phyloP scores from a whole-genome alignment of 768 basidiomycete genomes.

The Trametes maxima region DNA sequence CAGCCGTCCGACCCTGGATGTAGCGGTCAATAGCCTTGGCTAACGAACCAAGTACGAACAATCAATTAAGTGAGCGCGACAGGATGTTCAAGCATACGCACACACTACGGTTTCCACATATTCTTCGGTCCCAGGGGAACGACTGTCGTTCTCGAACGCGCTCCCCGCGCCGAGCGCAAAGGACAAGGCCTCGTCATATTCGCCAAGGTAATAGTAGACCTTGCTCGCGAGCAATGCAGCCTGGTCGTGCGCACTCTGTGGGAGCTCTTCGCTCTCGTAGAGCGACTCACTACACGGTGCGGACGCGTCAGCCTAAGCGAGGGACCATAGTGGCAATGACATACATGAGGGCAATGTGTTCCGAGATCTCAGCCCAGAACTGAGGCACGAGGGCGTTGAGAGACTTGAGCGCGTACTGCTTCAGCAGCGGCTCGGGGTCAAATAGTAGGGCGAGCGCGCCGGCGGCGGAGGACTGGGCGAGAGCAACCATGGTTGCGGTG shows the following conservation, averaged over 20 bases:
- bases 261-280: constrained; percentile 81
- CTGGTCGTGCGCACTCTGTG: constrained; percentile 71
- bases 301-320: constrained; percentile 9
- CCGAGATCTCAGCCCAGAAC: constrained; percentile 99
- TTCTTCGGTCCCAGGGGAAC: constrained; percentile 68
- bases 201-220: constrained; percentile 95
- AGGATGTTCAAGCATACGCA: constrained; percentile 47
- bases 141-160: constrained; percentile 79
- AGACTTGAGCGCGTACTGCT: constrained; percentile 87
- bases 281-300: constrained; percentile 72
- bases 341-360: constrained; percentile 87
- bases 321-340: constrained; percentile 33
- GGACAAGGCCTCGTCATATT: constrained; percentile 92
- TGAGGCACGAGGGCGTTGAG: constrained; percentile 85
- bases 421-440: constrained; percentile 85
- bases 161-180: constrained; percentile 91
- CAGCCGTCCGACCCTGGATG: constrained; percentile 67
- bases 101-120: constrained; percentile 95
- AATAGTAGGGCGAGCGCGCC: constrained; percentile 90
- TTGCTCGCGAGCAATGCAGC: constrained; percentile 96
- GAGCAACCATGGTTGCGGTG: constrained; percentile 58
- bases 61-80: background rate
- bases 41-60: constrained; percentile 33
- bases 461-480: constrained; percentile 78
- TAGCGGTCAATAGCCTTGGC: constrained; percentile 97